Conservation (phyloP, 768 basidiomycete species). For the Epithele typhae region DNA sequence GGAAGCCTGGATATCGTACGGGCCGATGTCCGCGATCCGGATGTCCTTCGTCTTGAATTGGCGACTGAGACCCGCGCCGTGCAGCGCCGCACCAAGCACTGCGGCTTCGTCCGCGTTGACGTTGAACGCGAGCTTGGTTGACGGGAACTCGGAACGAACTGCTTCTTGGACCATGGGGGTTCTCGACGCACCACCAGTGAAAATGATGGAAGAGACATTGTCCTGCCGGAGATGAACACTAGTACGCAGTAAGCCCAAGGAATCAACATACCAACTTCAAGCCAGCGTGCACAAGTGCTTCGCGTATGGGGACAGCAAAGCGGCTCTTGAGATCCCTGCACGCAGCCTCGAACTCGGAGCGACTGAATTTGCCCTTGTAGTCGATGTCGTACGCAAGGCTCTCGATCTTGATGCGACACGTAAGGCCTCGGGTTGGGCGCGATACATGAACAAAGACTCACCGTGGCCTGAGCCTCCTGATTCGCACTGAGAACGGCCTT, state of each 20-base stretch:
- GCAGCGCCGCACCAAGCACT: conserved; percentile 86
- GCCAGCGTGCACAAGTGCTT: conserved; percentile 65
- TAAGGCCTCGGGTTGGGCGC: neutral
- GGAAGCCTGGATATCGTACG: conserved; percentile 75
- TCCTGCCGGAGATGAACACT: conserved; percentile 37
- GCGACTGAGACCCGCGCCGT: conserved; percentile 82
- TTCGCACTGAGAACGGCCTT: conserved; percentile 95
- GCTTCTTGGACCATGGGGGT: conserved; percentile 90
- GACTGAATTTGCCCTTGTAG: conserved; percentile 73
- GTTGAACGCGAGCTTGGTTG: conserved; percentile 85
- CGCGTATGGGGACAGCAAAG: conserved; percentile 46
- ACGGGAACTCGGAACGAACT: conserved; percentile 72
- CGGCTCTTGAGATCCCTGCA: conserved; percentile 60
- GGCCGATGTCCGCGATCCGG: conserved; percentile 69
- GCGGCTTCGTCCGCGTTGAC: conserved; percentile 97
- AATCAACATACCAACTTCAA: conserved; percentile 52
- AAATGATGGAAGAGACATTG: conserved; percentile 82
- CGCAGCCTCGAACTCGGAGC: conserved; percentile 73
- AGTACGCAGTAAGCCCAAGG: neutral
- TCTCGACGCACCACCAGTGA: conserved; percentile 88
- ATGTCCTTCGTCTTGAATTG: conserved; percentile 97
- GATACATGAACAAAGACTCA: conserved; percentile 29
- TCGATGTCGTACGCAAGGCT: conserved; percentile 70
- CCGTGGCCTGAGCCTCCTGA: conserved; percentile 66
- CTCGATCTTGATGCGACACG: conserved; percentile 67